These are phyloP conservation scores for Ophiognomonia clavigignenti-juglandacearum DNA, from an alignment of 2,329 filamentous ascomycete species.

Conservation along the genomic window DNA sequence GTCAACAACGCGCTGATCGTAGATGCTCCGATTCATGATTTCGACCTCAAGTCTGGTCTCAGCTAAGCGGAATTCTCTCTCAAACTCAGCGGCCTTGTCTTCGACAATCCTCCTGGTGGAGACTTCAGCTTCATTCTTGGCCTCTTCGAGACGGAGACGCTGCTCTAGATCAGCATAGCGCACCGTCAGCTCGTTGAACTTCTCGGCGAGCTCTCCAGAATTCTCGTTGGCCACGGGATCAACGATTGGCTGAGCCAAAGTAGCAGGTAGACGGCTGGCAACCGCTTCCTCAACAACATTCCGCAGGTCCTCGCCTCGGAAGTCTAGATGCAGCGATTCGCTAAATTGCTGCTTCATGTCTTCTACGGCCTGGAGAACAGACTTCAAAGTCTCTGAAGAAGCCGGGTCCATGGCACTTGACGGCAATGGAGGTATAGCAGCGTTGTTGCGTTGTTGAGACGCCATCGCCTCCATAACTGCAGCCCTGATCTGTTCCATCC, in stretches of 20 bases:
- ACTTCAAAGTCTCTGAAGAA: constrained; percentile 36
- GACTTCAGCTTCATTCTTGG: constrained; percentile 44
- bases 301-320: constrained; percentile 50
- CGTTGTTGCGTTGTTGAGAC: constrained; percentile 41
- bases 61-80: constrained; percentile 49
- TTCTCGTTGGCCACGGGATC: constrained; percentile 31
- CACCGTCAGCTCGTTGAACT: constrained; percentile 53
- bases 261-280: constrained; percentile 49
- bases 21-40: constrained; percentile 55
- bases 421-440: constrained; percentile 22
- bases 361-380: constrained; percentile 62
- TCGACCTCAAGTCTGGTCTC: constrained; percentile 57
- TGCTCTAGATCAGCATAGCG: constrained; percentile 58
- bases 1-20: constrained; percentile 59
- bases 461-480: constrained; percentile 70
- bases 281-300: constrained; percentile 61
- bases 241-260: constrained; percentile 35
- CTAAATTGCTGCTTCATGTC: constrained; percentile 54
- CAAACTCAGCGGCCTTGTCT: constrained; percentile 47
- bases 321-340: constrained; percentile 37
- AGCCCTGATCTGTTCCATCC: constrained; percentile 73
- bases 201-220: constrained; percentile 43
- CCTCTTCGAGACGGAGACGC: constrained; percentile 43
- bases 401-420: constrained; percentile 19
- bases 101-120: constrained; percentile 46